phyloP scores from a whole-genome alignment of 2,329 filamentous ascomycete genomes.

The Penicillium sp. region DNA sequence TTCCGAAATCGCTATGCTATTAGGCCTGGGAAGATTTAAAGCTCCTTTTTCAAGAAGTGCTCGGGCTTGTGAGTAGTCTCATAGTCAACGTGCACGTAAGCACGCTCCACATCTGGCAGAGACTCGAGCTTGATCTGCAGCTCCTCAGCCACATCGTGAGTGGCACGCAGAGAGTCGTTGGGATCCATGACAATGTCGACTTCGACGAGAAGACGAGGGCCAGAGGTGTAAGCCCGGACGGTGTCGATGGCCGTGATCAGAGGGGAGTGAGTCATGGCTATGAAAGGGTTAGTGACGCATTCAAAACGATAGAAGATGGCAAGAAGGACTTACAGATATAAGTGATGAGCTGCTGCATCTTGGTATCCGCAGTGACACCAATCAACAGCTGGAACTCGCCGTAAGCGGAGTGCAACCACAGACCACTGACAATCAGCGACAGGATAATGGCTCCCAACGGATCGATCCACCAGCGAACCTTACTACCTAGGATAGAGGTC shows the following conservation, averaged over 20 bases:
- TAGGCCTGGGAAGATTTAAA: too few relatives aligned
- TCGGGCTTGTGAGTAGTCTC: constrained; percentile 96
- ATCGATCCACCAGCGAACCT: constrained; percentile 93
- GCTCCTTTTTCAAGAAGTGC: constrained; percentile 71
- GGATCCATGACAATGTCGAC: constrained; percentile 95
- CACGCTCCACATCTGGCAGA: constrained; percentile 86
- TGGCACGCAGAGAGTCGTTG: constrained; percentile 70
- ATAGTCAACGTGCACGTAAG: constrained; percentile 96
- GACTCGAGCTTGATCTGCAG: constrained; percentile 93
- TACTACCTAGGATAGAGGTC: constrained; percentile 87
- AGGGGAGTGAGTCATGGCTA: constrained; percentile 82
- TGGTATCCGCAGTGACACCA: constrained; percentile 81
- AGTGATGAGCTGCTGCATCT: constrained; percentile 90
- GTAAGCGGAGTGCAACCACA: constrained; percentile 87
- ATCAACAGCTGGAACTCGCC: constrained; percentile 89
- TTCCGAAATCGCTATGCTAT: neutral
- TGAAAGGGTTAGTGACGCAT: constrained; percentile 8
- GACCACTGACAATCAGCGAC: constrained; percentile 73
- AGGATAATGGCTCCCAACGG: constrained; percentile 87
- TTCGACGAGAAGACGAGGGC: constrained; percentile 87
- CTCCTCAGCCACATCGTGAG: constrained; percentile 92
- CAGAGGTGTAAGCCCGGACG: constrained; percentile 89
- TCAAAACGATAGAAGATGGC: neutral
- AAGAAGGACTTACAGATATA: constrained; percentile 71
- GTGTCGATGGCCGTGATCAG: constrained; percentile 87